Base-by-base conservation (phyloP, 345 rosid species). In the Camelina sativa region DNA sequence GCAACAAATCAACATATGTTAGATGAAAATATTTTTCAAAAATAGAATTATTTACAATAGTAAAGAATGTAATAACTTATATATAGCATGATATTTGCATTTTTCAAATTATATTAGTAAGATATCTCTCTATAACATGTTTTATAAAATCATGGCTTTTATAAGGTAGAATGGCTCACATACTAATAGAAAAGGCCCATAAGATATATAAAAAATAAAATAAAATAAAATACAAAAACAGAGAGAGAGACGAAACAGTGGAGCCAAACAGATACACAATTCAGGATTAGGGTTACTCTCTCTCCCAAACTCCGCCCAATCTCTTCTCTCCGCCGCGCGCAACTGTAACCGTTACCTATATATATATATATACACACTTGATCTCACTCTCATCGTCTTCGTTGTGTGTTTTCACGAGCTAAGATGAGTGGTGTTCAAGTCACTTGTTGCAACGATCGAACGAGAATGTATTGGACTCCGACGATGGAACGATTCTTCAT, bases 401-500 rank as follows among this genome's bases (percentile, higher is more conserved):
- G 28, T n/a, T 55, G 1, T 40, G 52, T 53, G 13, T 11, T 11
- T 4, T 44, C 48, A 5, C 17, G 34, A 20, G 15, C 63, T 35
- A 32, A 6, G 32, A 84, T 87, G 89, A 53, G 81, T 67, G 50
- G 53, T 34, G 34, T 30, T 72, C 89, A 85, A 66, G 16, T 61
- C 19, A 67, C 78, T 71, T 51, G 83, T 71, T 51, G 84, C 40
- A 89, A 73, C 77, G 96, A 88, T 19, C 87, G 96, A 40, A 85
- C 90, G 0, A 86, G 95, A 81, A 90, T 89, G 56, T 90, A 86
- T 67, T 90, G 98, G 96, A 88, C 96, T 0, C 95, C 87, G 1
- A 67, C 86, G 7, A 93, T 89, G 98, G 96, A 93, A 76, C 89
- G 93, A 0, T 93, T 84, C 83, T 93, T 93, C 69, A 81, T 93